Evolutionary conservation across 495 filamentous ascomycete genomes (phyloP), one percentile per base, ranked within the genome.

Genomic region (Neohortaea acidophila): DNA sequence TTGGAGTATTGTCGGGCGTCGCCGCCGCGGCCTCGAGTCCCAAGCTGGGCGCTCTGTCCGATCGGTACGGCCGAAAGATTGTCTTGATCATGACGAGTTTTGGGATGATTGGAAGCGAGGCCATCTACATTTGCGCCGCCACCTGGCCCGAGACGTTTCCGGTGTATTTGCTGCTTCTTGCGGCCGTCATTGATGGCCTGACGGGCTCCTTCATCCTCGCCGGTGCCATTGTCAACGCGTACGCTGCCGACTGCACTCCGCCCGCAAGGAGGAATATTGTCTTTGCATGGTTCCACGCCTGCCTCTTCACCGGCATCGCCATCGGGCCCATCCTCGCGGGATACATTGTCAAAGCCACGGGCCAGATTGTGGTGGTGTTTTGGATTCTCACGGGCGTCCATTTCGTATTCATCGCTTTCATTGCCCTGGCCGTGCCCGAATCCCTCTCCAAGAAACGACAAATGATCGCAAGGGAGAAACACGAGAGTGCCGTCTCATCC

Each of bases 251-350:
- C 53, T 93, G 84, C 58, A 87, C 89, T 10, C 63, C 75, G 12
- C 80, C 83, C 0, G 73, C 75, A 20, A 69, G 70, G 43, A 72
- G 89, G 14, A 82, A 77, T 32, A 78, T 89, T n/a, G 73, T 75
- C 17, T 93, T 97, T 56, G 85, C 81, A 2, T 83, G 81, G 47
- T 79, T 93, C 43, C 84, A 94, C 49, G 84, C 82, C 11, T 77
- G 75, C 48, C 64, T 97, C 12, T 97, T 93, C 51, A 67, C 70
- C 7, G 89, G 89, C 19, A 74, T 94, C 32, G 86, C 89, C 3
- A 43, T 80, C 10, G 89, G 89, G 0, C 89, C 89, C 1, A 63
- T 84, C 11, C 44, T 89, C 7, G 79, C 81, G 2, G 89, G 80
- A 6, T 72, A 77, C 43, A 49, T 96, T 23, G 73, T 94, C 32